phyloP scores from a whole-genome alignment of 2,329 filamentous ascomycete species.

The Nigrograna mackinnonii region DNA sequence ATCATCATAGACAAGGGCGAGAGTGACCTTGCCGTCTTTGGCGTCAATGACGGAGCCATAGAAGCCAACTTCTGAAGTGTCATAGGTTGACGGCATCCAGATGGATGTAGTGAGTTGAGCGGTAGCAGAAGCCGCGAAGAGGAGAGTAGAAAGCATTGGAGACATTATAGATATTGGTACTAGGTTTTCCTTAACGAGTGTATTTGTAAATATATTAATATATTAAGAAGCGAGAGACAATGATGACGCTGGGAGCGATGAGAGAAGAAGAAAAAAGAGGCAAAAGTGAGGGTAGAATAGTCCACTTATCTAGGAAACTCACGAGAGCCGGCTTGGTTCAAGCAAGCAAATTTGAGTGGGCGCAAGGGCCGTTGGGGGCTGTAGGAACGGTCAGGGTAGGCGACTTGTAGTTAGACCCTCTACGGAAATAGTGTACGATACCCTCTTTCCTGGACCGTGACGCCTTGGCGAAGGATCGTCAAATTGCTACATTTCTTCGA shows the following conservation, averaged over 20 bases:
- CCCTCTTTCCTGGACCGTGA: background rate
- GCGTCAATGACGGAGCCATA: constrained; percentile 24
- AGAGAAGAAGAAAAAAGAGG: background rate
- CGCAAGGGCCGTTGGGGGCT: background rate
- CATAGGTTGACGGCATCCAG: constrained; percentile 22
- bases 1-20: constrained; percentile 11
- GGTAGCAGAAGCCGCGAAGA: constrained; percentile 22
- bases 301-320: constrained; percentile 3
- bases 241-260: background rate
- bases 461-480: constrained; percentile 2
- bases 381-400: background rate
- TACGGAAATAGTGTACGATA: background rate
- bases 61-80: constrained; percentile 13
- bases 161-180: constrained; percentile 18
- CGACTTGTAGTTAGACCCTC: background rate
- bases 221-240: background rate
- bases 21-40: constrained; percentile 20
- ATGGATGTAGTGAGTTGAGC: constrained; percentile 31
- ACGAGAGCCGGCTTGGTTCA: background rate
- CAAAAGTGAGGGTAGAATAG: background rate
- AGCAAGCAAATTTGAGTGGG: background rate
- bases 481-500: constrained; percentile 1
- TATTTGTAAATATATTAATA: background rate
- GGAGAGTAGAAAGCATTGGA: constrained; percentile 19
- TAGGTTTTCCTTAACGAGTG: background rate